phyloP scores from a whole-genome alignment of 129 eudicot species.

The Calendula officinalis region DNA sequence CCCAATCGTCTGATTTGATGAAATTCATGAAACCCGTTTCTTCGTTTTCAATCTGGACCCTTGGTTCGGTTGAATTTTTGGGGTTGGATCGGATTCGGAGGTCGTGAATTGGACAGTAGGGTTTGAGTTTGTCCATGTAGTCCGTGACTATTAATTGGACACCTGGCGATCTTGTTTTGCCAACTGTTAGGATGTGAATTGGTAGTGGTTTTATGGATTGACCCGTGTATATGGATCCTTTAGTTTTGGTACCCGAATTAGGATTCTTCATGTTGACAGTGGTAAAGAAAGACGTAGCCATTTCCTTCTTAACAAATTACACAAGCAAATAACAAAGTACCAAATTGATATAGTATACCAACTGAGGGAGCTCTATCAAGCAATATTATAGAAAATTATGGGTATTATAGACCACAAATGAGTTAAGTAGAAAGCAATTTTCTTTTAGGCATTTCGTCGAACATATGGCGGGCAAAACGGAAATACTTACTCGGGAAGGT shows the following conservation, averaged over 20 bases:
- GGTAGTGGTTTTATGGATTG: slow-evolving; percentile 72
- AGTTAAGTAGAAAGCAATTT: slow-evolving; percentile 3
- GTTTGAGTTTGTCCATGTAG: slow-evolving; percentile 64
- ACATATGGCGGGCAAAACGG: slow-evolving; percentile 21
- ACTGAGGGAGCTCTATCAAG: not conserved
- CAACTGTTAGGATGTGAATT: slow-evolving; percentile 67
- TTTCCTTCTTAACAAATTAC: not conserved
- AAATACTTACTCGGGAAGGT: slow-evolving; percentile 10
- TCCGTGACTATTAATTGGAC: slow-evolving; percentile 71
- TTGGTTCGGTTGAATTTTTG: slow-evolving; percentile 68
- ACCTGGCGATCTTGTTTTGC: slow-evolving; percentile 69
- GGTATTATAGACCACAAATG: not conserved
- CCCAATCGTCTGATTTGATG: slow-evolving; percentile 74
- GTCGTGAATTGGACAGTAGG: slow-evolving; percentile 60
- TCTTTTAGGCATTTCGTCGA: slow-evolving; percentile 35
- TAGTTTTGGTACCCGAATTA: slow-evolving; percentile 12
- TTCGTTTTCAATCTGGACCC: slow-evolving; percentile 78
- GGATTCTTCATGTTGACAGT: slow-evolving; percentile 26
- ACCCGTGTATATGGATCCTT: slow-evolving; percentile 47
- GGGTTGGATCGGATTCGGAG: slow-evolving; percentile 71
- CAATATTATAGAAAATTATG: not conserved
- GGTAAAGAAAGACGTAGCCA: slow-evolving; percentile 25
- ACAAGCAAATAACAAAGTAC: not conserved
- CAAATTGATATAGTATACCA: not conserved
- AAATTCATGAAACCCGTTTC: slow-evolving; percentile 59